phyloP scores from a whole-genome alignment of 306 rosid genomes.

The Rubus parviflorus region DNA sequence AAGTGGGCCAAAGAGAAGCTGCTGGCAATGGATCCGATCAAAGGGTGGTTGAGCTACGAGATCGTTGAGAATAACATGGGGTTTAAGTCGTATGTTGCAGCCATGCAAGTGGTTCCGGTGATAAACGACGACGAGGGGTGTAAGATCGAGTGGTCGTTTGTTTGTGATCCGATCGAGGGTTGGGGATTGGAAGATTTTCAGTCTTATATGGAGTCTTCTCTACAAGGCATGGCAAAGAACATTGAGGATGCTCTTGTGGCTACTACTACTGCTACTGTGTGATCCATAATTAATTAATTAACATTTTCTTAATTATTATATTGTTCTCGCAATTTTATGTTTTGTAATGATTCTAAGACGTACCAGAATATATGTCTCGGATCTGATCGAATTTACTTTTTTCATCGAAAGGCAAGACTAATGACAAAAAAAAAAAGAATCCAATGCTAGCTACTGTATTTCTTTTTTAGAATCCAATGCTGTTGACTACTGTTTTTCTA shows the following conservation, averaged over 20 bases:
- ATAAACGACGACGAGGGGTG: slow-evolving; percentile 33
- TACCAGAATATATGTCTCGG: too few relatives aligned
- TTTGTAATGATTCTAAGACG: not conserved
- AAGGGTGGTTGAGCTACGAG: slow-evolving; percentile 48
- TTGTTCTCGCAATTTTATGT: not conserved
- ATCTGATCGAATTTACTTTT: too few relatives aligned
- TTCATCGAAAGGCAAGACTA: too few relatives aligned
- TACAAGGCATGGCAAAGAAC: slow-evolving; percentile 39
- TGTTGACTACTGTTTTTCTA: too few relatives aligned
- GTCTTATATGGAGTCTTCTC: slow-evolving; percentile 24
- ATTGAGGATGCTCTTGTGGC: slow-evolving; percentile 27
- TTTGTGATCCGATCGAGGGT: slow-evolving; percentile 51
- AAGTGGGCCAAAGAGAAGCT: slow-evolving; percentile 62
- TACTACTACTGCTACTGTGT: not conserved
- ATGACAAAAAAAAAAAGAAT: too few relatives aligned
- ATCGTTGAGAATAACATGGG: slow-evolving; percentile 46
- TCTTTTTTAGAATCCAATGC: too few relatives aligned
- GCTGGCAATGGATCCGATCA: slow-evolving; percentile 38
- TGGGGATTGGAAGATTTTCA: slow-evolving; percentile 34
- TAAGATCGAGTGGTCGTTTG: slow-evolving; percentile 57
- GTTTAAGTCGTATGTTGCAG: slow-evolving; percentile 43
- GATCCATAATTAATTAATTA: too few relatives aligned
- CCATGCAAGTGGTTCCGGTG: slow-evolving; percentile 27
- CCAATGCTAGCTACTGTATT: too few relatives aligned
- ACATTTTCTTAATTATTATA: not conserved